Base-by-base conservation (phyloP, 192 early-diverging fungal species). In the Coemansia sp. region DNA sequence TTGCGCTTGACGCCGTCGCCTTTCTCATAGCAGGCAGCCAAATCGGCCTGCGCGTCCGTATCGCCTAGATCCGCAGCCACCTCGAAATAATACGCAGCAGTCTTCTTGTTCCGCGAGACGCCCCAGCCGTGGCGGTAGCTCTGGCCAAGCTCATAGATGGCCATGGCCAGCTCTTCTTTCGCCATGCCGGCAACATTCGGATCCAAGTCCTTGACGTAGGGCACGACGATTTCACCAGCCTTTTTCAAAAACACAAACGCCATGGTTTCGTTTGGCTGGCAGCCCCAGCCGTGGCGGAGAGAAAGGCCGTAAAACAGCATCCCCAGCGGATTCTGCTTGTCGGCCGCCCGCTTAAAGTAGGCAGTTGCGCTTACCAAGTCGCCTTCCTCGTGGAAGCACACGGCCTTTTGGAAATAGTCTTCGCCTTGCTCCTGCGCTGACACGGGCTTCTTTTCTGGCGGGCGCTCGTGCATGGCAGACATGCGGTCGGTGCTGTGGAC, bases 51-150 rank as follows among this genome's bases (percentile, higher is more conserved):
- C 9, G 90, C 88, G 65, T 92, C 90, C 4, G 87, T 85, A 58
- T 92, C 90, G n/a, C 89, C 89, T 45, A 89, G 62, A 54, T 89
- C 83, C 14, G 89, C 86, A 3, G 90, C 87, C 32, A 92, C 87
- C 64, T 89, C 87, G 85, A 91, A 92, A 60, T 91, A 91, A 56
- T 89, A 87, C 0, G 86, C 86, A 0, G 90, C 90, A 3, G 83
- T 89, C 50, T 83, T 77, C 42, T 85, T 86, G 64, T 86, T 84
- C 44, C 86, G 88, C 33, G 85, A 81, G 22, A 87, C 88, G 33
- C 90, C 90, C 89, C 89, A 89, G 19, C 89, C 90, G 70, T 92
- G 89, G 47, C 85, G 82, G 64, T 88, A 92, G 67, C 87, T 88
- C 56, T 88, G 80, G 1, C 89, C 90, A 1, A 92, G 77, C 62